Conservation (phyloP, 2,329 filamentous ascomycete genomes). For the Xylariaceae sp. region DNA sequence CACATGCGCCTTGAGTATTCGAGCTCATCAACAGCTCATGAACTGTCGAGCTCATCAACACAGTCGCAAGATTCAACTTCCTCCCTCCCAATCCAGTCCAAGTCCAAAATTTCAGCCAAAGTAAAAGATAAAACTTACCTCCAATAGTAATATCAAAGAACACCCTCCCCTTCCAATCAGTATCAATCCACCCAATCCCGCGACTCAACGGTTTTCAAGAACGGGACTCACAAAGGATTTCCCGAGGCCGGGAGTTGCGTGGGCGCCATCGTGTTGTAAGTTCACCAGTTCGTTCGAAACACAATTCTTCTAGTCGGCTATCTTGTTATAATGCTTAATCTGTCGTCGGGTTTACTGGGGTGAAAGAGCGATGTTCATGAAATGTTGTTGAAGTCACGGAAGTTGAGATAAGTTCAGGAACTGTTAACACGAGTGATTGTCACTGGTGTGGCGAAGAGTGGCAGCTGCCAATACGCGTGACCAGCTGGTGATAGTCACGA, state of each 20-base stretch:
- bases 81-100: neutral
- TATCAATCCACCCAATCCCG: neutral
- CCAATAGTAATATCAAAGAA: conserved; percentile 78
- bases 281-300: no score
- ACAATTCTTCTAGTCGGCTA: no score
- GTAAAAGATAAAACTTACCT: conserved; percentile 44
- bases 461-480: neutral
- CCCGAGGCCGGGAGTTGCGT: conserved; percentile 39
- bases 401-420: neutral
- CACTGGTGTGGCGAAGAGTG: neutral
- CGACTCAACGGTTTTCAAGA: neutral
- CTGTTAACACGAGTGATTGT: neutral
- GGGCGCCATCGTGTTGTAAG: conserved; percentile 30
- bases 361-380: neutral
- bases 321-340: no score
- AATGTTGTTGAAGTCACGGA: neutral
- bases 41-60: no score
- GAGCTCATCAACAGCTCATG: no score
- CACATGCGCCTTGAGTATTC: no score
- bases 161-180: conserved; percentile 38
- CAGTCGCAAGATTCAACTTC: neutral
- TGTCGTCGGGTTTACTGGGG: no score
- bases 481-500: neutral
- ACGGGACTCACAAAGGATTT: conserved; percentile 38
- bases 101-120: no score